Evolutionary conservation across 352 stramenopile genomes (phyloP), one percentile per base, ranked within the genome.

Genomic region (Pythium rishiriense): DNA sequence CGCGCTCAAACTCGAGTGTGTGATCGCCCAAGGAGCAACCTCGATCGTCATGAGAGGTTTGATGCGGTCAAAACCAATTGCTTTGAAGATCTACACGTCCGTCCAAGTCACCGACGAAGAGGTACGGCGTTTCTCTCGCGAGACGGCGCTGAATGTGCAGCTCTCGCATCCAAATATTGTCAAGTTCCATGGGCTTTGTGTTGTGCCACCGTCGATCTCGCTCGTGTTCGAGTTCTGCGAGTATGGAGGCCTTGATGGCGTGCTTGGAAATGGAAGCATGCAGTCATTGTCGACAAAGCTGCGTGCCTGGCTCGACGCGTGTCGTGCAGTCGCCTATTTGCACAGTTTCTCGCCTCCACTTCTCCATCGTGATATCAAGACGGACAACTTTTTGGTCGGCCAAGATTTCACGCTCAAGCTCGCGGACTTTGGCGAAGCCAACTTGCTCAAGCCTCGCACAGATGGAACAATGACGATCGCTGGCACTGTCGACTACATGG

Each of bases 171-270:
- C 87, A 6, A 95, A 95, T 26, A 78, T 95, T 28, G 87, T 95
- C 51, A 77, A 72, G 14, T 95, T 95, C 70, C 91, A 81, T 54
- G 87, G 87, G 0, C 47, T 95, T 0, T 95, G 87, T 47, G 87
- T 95, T 15, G 82, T 93, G 28, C 87, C 87, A 2, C 87, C 87
- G 4, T 90, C 83, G 0, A 94, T 95, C 48, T 95, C 83, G 10
- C 73, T 95, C 17, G 87, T 95, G 42, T 94, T 94, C 57, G 87
- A 94, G 67, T 93, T 91, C 57, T 95, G 87, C 61, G 87, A 95
- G 49, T 91, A 88, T 54, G 87, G 87, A 22, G 79, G 81, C 0
- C 73, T 95, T 15, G 86, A 93, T 21, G 72, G 78, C 17, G 76
- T 85, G 4, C 62, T 90, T 29, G 47, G 70, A 48, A 82, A 81